phyloP scores from a whole-genome alignment of 31 red algal genomes.

The Pterothamnion heteromorphum region DNA sequence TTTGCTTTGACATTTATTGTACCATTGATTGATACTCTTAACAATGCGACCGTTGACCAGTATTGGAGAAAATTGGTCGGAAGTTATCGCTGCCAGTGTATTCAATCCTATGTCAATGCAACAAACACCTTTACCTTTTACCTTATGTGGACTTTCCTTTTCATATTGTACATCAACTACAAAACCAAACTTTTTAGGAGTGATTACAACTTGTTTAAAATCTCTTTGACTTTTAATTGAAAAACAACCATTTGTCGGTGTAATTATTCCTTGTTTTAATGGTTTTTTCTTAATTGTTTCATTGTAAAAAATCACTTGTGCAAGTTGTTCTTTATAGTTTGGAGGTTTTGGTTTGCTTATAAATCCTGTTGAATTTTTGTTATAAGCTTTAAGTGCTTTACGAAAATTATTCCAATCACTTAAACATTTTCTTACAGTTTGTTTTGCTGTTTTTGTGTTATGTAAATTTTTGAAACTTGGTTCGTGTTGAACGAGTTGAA shows the following conservation, averaged over 20 bases:
- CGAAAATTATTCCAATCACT: background rate
- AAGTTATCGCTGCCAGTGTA: background rate
- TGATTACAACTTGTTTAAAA: background rate
- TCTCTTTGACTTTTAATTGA: background rate
- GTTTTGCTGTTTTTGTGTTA: background rate
- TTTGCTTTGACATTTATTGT: background rate
- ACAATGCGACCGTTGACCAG: background rate
- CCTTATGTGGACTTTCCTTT: background rate
- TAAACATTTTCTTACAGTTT: background rate
- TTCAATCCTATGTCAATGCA: background rate
- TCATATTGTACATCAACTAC: background rate
- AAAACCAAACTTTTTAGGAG: background rate
- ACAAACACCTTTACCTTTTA: background rate
- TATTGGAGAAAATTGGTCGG: background rate
- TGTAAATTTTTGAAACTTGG: background rate
- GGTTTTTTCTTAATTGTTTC: background rate
- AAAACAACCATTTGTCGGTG: background rate
- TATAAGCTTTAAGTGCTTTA: background rate
- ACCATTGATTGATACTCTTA: background rate
- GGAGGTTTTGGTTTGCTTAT: background rate
- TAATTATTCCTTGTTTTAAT: background rate
- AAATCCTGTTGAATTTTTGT: background rate
- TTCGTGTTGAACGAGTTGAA: background rate
- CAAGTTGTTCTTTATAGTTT: background rate
- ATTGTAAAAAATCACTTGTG: background rate